Evolutionary conservation across 2,329 filamentous ascomycete genomes (phyloP).

Genomic region (Aspergillus ruber): DNA sequence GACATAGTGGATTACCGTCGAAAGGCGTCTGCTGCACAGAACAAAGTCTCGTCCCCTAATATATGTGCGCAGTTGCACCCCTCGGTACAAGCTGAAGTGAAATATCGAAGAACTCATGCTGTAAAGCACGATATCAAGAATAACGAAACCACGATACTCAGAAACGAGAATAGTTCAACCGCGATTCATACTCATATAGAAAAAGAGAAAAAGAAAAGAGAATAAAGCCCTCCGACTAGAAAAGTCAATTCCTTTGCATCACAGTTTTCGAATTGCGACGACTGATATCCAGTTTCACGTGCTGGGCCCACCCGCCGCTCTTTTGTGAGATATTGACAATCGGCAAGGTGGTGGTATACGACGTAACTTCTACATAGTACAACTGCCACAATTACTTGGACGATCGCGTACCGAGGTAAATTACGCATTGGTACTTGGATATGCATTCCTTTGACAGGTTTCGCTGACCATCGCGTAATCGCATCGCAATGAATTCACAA

Average conservation of each 20-base stretch:
- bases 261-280: background rate
- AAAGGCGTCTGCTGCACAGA: background rate
- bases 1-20: background rate
- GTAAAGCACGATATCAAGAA: background rate
- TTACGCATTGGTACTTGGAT: background rate
- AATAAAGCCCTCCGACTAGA: background rate
- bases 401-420: too few relatives aligned
- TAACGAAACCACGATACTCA: background rate
- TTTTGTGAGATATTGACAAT: too few relatives aligned
- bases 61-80: background rate
- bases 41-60: background rate
- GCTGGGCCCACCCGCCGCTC: background rate
- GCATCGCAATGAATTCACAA: background rate
- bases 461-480: background rate
- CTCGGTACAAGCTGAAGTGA: background rate
- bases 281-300: background rate
- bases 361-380: background rate
- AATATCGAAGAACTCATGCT: background rate
- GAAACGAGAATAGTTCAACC: background rate
- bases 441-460: background rate
- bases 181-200: background rate
- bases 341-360: too few relatives aligned
- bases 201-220: background rate
- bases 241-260: background rate
- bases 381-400: background rate